A percentile compares a stretch with the other conserved stretches of the same genome.
Conservation (phyloP, 352 stramenopile species). For the Stephanocyclus meneghinianus region DNA sequence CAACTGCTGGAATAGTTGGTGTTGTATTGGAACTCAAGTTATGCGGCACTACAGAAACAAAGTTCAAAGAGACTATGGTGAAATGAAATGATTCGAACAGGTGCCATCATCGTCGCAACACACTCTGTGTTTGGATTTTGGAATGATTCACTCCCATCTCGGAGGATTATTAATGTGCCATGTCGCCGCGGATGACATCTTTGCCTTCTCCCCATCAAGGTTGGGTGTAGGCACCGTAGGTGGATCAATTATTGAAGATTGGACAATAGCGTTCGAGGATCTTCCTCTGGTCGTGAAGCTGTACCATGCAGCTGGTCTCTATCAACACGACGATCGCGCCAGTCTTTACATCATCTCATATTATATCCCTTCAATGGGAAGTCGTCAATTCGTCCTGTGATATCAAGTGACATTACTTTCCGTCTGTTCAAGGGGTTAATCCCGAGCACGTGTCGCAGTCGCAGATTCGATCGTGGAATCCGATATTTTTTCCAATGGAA, state of each 20-base stretch:
- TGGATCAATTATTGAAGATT: conserved; percentile 75
- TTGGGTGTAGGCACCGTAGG: conserved; percentile 14
- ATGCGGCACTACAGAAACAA: conserved; percentile 96
- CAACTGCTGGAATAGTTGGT: conserved; percentile 93
- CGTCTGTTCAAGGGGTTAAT: conserved; percentile 15
- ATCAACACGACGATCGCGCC: conserved; percentile 79
- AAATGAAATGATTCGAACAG: conserved; percentile 66
- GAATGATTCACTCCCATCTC: conserved; percentile 59
- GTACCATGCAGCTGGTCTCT: conserved; percentile 80
- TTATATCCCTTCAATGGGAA: conserved; percentile 30
- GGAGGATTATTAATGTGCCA: conserved; percentile 26
- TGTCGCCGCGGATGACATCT: conserved; percentile 53
- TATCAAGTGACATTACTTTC: conserved; percentile 56
- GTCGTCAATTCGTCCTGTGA: conserved; percentile 1
- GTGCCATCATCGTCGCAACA: conserved; percentile 77
- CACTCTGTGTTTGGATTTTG: conserved; percentile 81
- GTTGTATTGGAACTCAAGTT: conserved; percentile 97
- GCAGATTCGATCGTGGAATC: conserved; percentile 48
- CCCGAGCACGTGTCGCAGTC: conserved; percentile 13
- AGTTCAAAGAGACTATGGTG: conserved; percentile 78
- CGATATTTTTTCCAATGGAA: conserved; percentile 47
- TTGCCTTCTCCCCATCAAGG: conserved; percentile 50
- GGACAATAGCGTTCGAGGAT: conserved; percentile 82
- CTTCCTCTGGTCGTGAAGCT: conserved; percentile 80
- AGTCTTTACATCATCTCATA: conserved; percentile 74